phyloP scores from a whole-genome alignment of 805 yeast genomes.

The Scheffersomyces lignosus region DNA sequence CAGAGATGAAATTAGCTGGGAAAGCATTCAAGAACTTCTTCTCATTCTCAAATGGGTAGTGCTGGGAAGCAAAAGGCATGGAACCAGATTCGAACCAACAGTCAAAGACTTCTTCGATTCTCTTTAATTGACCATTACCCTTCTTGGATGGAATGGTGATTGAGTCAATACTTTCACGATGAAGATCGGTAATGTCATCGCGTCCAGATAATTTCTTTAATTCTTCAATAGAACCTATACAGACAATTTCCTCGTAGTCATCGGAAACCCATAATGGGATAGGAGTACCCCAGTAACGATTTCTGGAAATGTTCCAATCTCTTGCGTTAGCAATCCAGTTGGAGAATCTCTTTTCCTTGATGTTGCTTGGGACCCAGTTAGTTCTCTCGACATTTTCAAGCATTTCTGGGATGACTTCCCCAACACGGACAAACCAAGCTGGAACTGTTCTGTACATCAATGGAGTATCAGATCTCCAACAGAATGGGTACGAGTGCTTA shows the following conservation, averaged over 20 bases:
- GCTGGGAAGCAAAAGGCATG: slow-evolving; percentile 97
- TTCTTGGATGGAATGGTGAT: slow-evolving; percentile 88
- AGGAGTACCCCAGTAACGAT: slow-evolving; percentile 99
- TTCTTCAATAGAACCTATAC: slow-evolving; percentile 89
- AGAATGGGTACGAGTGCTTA: slow-evolving; percentile 97
- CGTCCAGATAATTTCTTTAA: slow-evolving; percentile 82
- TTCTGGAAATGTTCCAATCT: slow-evolving; percentile 98
- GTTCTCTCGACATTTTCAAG: slow-evolving; percentile 81
- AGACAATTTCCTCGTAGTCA: slow-evolving; percentile 88
- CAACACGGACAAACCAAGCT: slow-evolving; percentile 95
- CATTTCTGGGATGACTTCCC: slow-evolving; percentile 86
- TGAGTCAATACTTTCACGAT: slow-evolving; percentile 88
- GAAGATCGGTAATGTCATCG: slow-evolving; percentile 80
- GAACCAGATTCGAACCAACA: slow-evolving; percentile 99
- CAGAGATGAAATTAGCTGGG: slow-evolving; percentile 98
- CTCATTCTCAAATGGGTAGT: slow-evolving; percentile 90
- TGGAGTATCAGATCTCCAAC: slow-evolving; percentile 99
- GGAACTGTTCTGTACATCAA: slow-evolving; percentile 95
- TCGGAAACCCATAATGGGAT: slow-evolving; percentile 97
- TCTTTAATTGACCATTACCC: slow-evolving; percentile 84
- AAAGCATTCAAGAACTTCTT: slow-evolving; percentile 70
- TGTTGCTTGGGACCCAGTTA: slow-evolving; percentile 89
- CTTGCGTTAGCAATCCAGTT: slow-evolving; percentile 99
- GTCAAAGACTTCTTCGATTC: slow-evolving; percentile 97
- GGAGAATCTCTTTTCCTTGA: slow-evolving; percentile 93